Evolutionary conservation across 1,284 basidiomycete genomes (phyloP), one percentile per base, ranked within the genome.

Genomic region (Leccinum angustisporum): DNA sequence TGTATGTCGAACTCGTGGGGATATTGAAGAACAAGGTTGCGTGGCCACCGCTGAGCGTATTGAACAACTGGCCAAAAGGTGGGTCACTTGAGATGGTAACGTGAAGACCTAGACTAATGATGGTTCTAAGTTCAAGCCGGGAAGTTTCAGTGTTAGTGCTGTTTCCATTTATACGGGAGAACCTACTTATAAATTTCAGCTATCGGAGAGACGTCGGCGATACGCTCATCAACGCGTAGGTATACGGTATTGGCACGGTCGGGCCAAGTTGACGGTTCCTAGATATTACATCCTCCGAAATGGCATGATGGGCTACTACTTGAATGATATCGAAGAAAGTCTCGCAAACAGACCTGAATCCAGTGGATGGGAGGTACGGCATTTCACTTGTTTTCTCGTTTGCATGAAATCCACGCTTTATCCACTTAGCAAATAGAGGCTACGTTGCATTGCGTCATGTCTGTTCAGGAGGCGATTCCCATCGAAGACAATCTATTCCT

Each of bases 191-290:
- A n/a, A 33, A 50, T 57, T 56, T 16, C 63, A 91, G 89, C 33
- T 96, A 95, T 78, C 85, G 94, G 68, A 79, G 93, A 65, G 94
- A 96, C 67, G 88, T 94, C 8, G 94, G 94, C 0, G 94, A 97
- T 75, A 93, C 93, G 1, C 82, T 97, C 31, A 91, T 96, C 63
- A 94, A 95, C 69, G 92, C 93, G 87, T 94, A 74, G 66, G 91
- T 80, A 25, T 30, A 11, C 18, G 14, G 21, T 25, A 60, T 59
- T 14, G 33, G 6, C 18, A 5, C 31, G 0, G 38, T 55, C 54
- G 58, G 30, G 21, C 59, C 54, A 54, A 36, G n/a, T 62, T 64
- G 54, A 65, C 63, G 33, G 43, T 62, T 60, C 14, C 4, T 18
- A 95, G 92, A n/a, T 95, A 91, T 70, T 96, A 96, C 70, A 84